These are phyloP conservation scores for Ananas comosus DNA, from an alignment of 176 grass and related monocot genomes.

Conservation along the genomic window DNA sequence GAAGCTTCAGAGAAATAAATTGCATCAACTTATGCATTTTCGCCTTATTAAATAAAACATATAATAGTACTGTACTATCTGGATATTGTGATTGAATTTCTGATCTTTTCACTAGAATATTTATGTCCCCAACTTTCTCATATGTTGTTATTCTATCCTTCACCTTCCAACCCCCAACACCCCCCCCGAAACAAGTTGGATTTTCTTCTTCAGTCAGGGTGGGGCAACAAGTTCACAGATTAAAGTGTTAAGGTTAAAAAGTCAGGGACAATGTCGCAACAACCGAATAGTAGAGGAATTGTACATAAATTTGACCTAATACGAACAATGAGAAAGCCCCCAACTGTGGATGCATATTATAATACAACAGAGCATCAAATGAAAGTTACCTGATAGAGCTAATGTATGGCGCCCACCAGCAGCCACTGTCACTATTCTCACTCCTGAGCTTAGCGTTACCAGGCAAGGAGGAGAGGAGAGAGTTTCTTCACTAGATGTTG, in stretches of 20 bases:
- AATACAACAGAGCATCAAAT: slow-evolving; percentile 1
- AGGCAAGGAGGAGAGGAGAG: slow-evolving; percentile 85
- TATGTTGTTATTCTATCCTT: no score
- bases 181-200: no score
- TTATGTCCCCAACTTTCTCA: no score
- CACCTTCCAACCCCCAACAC: no score
- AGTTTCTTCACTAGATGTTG: slow-evolving; percentile 77
- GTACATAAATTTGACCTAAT: not conserved
- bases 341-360: not conserved
- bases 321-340: not conserved
- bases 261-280: no score
- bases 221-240: no score
- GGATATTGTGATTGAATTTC: no score
- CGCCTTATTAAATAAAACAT: no score
- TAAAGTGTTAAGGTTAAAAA: no score
- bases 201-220: no score
- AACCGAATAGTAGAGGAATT: not conserved
- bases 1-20: slow-evolving; percentile 41
- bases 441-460: slow-evolving; percentile 73
- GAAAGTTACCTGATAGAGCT: slow-evolving; percentile 81
- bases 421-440: slow-evolving; percentile 68
- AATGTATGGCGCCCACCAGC: slow-evolving; percentile 97
- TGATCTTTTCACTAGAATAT: no score
- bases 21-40: slow-evolving; percentile 4
- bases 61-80: no score